Base-by-base conservation (phyloP, 345 rosid species). In the Camelina neglecta region DNA sequence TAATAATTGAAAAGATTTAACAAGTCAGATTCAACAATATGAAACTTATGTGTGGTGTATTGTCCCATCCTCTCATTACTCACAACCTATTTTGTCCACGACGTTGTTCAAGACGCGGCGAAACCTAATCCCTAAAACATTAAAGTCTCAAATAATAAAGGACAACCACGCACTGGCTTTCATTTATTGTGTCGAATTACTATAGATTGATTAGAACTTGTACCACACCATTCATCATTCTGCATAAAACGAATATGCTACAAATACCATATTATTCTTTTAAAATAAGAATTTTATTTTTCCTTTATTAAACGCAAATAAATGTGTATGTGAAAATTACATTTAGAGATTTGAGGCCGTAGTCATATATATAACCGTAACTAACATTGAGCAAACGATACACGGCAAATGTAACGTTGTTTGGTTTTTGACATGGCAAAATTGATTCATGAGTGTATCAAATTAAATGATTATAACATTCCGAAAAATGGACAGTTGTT, bases 41-140 rank as follows among this genome's bases (percentile, higher is more conserved):
- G 44, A n/a, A 23, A 35, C 58, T 33, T 21, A 41, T 45, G 23
- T 45, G 68, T 21, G 45, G 31, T 67, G 1, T 4, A 5, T 29
- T 29, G 74, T 75, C 69, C 11, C 62, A 9, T 7, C 39, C 55
- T 23, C 68, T 50, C 73, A 38, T 58, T 44, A 67, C 74, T 50
- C 62, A 23, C 61, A 39, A 29, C 24, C 26, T 26, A 57, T 56
- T 57, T 8, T 10, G 42, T 5, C 72, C 72, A 74, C 57, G 29
- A 21, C 29, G 6, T 50, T 13, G 44, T 36, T 73, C 11, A 23
- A 47, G 65, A 74, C 58, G 72, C 71, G 72, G 67, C 50, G 42
- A 35, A 49, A 73, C 58, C 26, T 45, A 26, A 55, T 10, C 64
- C 64, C 49, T 29, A 9, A 29, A 36, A 8, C 54, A 13, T 35